Evolutionary conservation across 495 filamentous ascomycete species (phyloP), one percentile per base, ranked within the genome.

Genomic region (Penicillium turbatum): DNA sequence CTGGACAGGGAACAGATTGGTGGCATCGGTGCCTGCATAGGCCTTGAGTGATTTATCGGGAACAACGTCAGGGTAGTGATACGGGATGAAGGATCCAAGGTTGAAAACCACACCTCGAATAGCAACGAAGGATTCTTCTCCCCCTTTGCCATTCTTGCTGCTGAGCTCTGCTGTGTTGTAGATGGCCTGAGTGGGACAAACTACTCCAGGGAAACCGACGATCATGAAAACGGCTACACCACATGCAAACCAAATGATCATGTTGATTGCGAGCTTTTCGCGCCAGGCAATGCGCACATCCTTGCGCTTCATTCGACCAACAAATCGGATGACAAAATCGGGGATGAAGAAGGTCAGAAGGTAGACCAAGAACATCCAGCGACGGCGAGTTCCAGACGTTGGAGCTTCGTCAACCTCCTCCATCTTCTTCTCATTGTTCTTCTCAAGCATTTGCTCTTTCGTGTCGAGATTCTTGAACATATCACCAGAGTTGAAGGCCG

Each of bases 381-480:
- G 83, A 69, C 90, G 92, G 61, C 93, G 88, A 55, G 84, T 86
- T n/a, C 83, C 77, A 39, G 88, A 90, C 49, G 88, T 83, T 16
- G 79, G 79, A 47, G 86, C 77, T 55, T 89, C 87, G 52, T 97
- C 95, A 6, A 97, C 88, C 72, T 96, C 91, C 41, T 87, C 81
- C 77, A 97, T 84, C 24, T 89, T 84, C 67, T 90, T 89, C 51
- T 95, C 88, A 59, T 95, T 92, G 55, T 88, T 90, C 47, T 96
- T 95, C 66, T 97, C 92, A 3, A 92, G 88, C 88, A 97, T 67
- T 68, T 93, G 87, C 67, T 95, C 86, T 48, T 87, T 81, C 3
- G 89, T 96, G 56, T 97, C 92, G n/a, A 97, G 77, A 56, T 96
- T 95, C 56, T 86, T 87, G 81, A 98, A 98, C 92, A 98, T 96